Conservation (phyloP, 139 green algal species). For the Picochlorum sp. region DNA sequence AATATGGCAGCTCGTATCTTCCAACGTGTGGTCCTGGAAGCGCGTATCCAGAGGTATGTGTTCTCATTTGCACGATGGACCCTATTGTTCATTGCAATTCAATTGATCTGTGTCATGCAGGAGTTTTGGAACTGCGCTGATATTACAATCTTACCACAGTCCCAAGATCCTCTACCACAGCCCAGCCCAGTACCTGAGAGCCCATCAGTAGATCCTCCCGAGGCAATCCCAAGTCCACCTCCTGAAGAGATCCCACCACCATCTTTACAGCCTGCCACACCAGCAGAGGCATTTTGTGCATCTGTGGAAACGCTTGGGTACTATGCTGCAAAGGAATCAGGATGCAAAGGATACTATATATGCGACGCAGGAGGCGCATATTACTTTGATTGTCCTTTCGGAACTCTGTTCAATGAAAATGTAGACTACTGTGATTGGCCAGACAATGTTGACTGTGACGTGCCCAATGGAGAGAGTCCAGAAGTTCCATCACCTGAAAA, state of each 20-base stretch:
- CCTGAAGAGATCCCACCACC: neutral
- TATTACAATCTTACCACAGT: slow-evolving; percentile 2
- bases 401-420: neutral
- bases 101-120: too few relatives aligned
- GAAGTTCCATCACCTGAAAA: too few relatives aligned
- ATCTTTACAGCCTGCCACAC: neutral
- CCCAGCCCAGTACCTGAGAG: neutral
- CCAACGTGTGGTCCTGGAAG: slow-evolving; percentile 18
- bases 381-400: neutral
- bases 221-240: neutral
- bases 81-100: too few relatives aligned
- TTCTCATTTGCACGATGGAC: too few relatives aligned
- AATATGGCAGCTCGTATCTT: slow-evolving; percentile 11
- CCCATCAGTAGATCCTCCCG: neutral
- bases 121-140: slow-evolving; percentile 42
- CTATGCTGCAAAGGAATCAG: neutral
- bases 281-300: neutral
- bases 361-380: neutral
- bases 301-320: neutral
- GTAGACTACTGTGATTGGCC: neutral
- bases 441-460: neutral
- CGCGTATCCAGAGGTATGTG: slow-evolving; percentile 5
- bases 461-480: too few relatives aligned
- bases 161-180: neutral
- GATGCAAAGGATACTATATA: neutral